Conservation (phyloP, 2,329 filamentous ascomycete genomes). For the Botrytis elliptica region DNA sequence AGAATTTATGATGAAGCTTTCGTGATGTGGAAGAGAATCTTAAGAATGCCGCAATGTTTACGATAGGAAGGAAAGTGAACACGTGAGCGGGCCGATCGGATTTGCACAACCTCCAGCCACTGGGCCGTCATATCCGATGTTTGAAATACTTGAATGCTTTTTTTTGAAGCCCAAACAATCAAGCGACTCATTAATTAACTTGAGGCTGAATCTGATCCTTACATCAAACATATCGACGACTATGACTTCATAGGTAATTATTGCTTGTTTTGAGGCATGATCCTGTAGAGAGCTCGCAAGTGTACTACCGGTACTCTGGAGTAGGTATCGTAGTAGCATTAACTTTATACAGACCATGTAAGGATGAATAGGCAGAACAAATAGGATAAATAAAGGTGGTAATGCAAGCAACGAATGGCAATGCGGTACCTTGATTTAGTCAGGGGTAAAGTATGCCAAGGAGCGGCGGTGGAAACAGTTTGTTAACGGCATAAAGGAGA, state of each 20-base stretch:
- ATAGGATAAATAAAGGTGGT: not conserved
- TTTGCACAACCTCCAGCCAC: not conserved
- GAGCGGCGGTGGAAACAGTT: conserved; percentile 11
- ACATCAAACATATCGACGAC: not conserved
- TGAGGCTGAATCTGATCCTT: not conserved
- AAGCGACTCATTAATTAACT: not conserved
- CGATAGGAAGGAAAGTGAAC: not conserved
- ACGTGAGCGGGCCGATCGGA: conserved; percentile 1
- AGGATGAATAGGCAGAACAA: not conserved
- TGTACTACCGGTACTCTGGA: not conserved
- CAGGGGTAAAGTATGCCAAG: conserved; percentile 24
- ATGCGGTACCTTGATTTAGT: conserved; percentile 27
- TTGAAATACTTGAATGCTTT: not conserved
- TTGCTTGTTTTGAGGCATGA: not conserved
- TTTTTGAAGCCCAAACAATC: not conserved
- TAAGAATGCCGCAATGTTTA: not conserved
- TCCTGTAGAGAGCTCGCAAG: not conserved
- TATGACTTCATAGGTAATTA: not conserved
- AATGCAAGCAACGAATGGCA: conserved; percentile 21
- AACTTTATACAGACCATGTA: not conserved
- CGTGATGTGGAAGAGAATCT: not conserved
- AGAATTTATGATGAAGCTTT: not conserved
- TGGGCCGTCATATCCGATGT: not conserved
- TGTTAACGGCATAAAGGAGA: not conserved
- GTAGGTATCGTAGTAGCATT: not conserved